Evolutionary conservation across 1,284 basidiomycete genomes (phyloP).

Genomic region (Pseudozyma thailandica): DNA sequence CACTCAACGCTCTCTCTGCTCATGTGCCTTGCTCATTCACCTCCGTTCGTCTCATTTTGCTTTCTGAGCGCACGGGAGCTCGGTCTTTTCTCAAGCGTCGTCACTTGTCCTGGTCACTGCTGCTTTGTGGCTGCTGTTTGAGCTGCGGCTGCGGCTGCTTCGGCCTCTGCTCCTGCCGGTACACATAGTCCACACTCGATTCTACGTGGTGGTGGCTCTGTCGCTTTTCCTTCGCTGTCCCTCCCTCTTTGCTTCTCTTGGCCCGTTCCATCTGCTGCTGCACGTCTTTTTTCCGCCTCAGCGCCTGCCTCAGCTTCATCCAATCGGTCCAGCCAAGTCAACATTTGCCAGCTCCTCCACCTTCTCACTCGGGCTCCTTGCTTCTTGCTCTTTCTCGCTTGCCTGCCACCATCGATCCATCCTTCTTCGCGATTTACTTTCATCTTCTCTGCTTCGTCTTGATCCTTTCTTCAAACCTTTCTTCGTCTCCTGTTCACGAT

Average conservation of each 20-base stretch:
- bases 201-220: too few species aligned
- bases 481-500: neutral
- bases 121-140: slow-evolving; percentile 2
- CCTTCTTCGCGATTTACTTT: neutral
- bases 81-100: too few species aligned
- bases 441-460: neutral
- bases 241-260: too few species aligned
- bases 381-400: neutral
- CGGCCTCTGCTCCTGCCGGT: slow-evolving; percentile 3
- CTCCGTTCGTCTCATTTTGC: too few species aligned
- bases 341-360: neutral
- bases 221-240: too few species aligned
- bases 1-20: too few species aligned
- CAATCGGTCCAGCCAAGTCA: neutral
- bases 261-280: too few species aligned
- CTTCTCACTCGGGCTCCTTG: neutral
- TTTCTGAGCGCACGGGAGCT: too few species aligned
- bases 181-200: too few species aligned
- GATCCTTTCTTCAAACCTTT: neutral
- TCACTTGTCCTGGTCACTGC: neutral
- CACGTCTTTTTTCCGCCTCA: too few species aligned
- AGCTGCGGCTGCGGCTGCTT: neutral
- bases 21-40: too few species aligned
- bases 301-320: too few species aligned
- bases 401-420: neutral